A percentile compares a stretch with the other conserved stretches of the same genome.
These are phyloP conservation scores for Mortierella sp. DNA, from an alignment of 371 early-diverging fungal genomes.

Conservation along the genomic window DNA sequence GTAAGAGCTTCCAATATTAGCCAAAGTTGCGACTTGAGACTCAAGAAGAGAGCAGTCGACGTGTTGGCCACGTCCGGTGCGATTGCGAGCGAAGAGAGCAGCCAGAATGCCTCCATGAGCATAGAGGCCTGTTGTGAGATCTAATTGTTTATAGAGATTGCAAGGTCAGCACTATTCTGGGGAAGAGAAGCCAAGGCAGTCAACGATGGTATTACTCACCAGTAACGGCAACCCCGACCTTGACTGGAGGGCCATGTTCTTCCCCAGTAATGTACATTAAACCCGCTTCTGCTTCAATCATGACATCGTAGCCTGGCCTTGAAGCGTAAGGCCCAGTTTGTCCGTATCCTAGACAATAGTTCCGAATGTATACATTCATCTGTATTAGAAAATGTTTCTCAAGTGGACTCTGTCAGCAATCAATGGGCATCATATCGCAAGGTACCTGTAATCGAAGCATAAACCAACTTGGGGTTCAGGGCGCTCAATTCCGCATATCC, in stretches of 20 bases:
- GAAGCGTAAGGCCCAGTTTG: constrained; percentile 86
- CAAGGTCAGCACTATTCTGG: background rate
- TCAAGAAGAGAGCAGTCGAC: constrained; percentile 90
- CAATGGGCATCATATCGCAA: too few relatives aligned
- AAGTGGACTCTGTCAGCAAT: too few relatives aligned
- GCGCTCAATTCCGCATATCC: constrained; percentile 77
- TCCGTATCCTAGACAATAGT: constrained; percentile 76
- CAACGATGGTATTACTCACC: constrained; percentile 59
- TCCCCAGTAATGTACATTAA: constrained; percentile 97
- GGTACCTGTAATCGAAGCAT: constrained; percentile 87
- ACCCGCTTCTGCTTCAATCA: constrained; percentile 93
- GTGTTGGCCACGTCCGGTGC: constrained; percentile 83
- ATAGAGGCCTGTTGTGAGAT: constrained; percentile 87
- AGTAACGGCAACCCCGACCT: constrained; percentile 96
- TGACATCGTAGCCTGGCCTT: constrained; percentile 93
- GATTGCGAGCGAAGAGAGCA: constrained; percentile 77
- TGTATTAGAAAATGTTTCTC: too few relatives aligned
- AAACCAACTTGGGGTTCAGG: constrained; percentile 85
- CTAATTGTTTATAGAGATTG: constrained; percentile 38
- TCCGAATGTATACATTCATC: background rate
- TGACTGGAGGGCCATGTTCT: constrained; percentile 85
- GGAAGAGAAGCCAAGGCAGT: background rate
- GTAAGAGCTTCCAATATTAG: constrained; percentile 90
- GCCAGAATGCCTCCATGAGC: constrained; percentile 92
- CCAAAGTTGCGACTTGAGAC: constrained; percentile 88